Base-by-base conservation (phyloP, 331 rosid species). In the Quercus tomentella region DNA sequence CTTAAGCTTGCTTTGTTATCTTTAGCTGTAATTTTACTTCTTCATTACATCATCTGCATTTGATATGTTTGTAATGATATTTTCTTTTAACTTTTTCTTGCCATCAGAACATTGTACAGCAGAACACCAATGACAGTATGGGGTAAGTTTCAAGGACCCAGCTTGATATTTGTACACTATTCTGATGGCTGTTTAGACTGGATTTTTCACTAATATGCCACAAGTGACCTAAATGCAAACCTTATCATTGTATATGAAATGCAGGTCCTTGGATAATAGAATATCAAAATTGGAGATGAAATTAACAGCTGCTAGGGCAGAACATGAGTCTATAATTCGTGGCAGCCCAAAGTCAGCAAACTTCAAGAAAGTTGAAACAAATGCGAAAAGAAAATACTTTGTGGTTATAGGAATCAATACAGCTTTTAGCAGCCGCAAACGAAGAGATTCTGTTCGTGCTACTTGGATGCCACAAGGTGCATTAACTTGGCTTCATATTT, bases 381-480 rank as follows among this genome's bases (percentile, higher is more conserved):
- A 84, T 82, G 74, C 81, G 4, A 85, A 82, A 81, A 92, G 87
- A 86, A 94, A 88, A 80, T 94, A 87, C 84, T 88, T 88, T 54
- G 86, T 92, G 90, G 91, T 94, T 80, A 84, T 94, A 73, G 98
- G 98, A 75, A 89, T 91, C 83, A 91, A 88, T 85, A 93, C 98
- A 56, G 95, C 98, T 67, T 90, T 93, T 74, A 90, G 86, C 77
- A 94, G 97, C 84, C 80, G 88, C 63, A 92, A 87, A 74, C 81
- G 97, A 77, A 89, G 98, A 85, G 97, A 94, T 78, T 94, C 97
- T 55, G 82, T 92, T 78, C 93, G 98, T 83, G 81, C 80, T 73
- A 91, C 98, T 72, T 94, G 97, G 98, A 92, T 92, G 97, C 98
- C 98, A 52, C 91, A 56, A 91, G 97, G 97, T 91, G 83, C 77